These are phyloP conservation scores for Fusarium torreyae DNA, from an alignment of 2,329 filamentous ascomycete genomes.

Conservation along the genomic window DNA sequence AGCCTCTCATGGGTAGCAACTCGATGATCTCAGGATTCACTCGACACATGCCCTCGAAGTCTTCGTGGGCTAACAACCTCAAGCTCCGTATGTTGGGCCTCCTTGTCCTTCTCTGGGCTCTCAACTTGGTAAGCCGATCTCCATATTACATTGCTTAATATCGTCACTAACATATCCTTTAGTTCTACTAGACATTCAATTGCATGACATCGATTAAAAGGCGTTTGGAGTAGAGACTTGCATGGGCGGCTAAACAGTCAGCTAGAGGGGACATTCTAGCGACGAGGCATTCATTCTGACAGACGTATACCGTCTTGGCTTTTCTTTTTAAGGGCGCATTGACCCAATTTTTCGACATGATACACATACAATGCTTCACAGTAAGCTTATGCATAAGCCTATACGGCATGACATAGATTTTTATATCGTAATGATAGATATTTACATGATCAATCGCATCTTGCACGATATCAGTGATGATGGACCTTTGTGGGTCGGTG, in stretches of 20 bases:
- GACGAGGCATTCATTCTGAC: conserved; percentile 7
- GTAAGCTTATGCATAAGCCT: conserved; percentile 20
- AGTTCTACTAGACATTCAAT: conserved; percentile 38
- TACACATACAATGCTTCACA: conserved; percentile 24
- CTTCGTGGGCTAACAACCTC: conserved; percentile 38
- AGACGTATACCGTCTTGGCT: conserved; percentile 1
- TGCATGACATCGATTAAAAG: conserved; percentile 12
- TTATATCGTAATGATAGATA: conserved; percentile 37
- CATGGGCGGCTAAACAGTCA: conserved; percentile 12
- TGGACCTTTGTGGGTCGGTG: fast-evolving
- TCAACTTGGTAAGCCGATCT: conserved; percentile 36
- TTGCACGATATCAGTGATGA: too few species aligned
- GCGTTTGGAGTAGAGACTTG: conserved; percentile 39
- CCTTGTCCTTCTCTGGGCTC: conserved; percentile 36
- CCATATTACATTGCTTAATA: fast-evolving
- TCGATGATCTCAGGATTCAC: conserved; percentile 29
- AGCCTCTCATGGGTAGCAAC: conserved; percentile 30
- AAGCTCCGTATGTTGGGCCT: conserved; percentile 39
- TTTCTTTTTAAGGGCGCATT: conserved; percentile 22
- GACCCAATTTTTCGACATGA: conserved; percentile 21
- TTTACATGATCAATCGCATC: not conserved
- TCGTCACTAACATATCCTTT: not conserved
- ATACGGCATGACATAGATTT: conserved; percentile 40
- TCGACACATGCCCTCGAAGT: conserved; percentile 38
- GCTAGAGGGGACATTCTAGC: not conserved